A percentile compares a stretch with the other conserved stretches of the same genome.
Conservation (phyloP, 208 protist species). For the Trypanosoma cruzi region DNA sequence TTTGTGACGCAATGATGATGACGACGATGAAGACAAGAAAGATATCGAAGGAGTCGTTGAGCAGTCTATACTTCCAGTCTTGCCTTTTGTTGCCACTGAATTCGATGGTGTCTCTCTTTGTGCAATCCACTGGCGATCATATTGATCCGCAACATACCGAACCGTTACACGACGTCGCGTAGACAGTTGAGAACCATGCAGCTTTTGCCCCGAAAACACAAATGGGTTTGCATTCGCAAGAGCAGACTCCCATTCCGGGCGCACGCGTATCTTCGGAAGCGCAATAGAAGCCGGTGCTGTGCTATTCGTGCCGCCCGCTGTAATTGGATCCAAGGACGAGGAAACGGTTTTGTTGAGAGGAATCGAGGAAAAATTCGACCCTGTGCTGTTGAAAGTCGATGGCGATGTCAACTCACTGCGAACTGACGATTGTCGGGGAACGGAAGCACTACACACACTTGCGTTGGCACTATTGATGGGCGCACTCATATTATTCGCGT, state of each 20-base stretch:
- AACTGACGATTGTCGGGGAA: slow-evolving; percentile 7
- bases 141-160: slow-evolving; percentile 62
- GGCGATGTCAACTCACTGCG: slow-evolving; percentile 17
- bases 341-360: not conserved
- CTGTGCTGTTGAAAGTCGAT: not conserved
- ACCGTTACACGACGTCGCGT: slow-evolving; percentile 18
- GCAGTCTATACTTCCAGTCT: slow-evolving; percentile 40
- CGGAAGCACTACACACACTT: slow-evolving; percentile 6
- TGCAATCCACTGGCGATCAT: slow-evolving; percentile 65
- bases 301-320: slow-evolving; percentile 23
- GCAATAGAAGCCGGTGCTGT: slow-evolving; percentile 60
- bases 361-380: not conserved
- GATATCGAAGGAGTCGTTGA: slow-evolving; percentile 13
- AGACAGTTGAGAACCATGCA: slow-evolving; percentile 30
- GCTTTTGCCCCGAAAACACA: slow-evolving; percentile 25
- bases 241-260: slow-evolving; percentile 48
- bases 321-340: not conserved
- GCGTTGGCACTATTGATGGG: not conserved
- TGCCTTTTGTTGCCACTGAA: slow-evolving; percentile 37
- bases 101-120: slow-evolving; percentile 29
- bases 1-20: not conserved
- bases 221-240: slow-evolving; percentile 44
- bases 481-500: not conserved
- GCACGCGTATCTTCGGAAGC: slow-evolving; percentile 43
- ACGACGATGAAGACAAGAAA: slow-evolving; percentile 11